Evolutionary conservation across 306 rosid species (phyloP).

Genomic region (Sechiopsis laciniata): DNA sequence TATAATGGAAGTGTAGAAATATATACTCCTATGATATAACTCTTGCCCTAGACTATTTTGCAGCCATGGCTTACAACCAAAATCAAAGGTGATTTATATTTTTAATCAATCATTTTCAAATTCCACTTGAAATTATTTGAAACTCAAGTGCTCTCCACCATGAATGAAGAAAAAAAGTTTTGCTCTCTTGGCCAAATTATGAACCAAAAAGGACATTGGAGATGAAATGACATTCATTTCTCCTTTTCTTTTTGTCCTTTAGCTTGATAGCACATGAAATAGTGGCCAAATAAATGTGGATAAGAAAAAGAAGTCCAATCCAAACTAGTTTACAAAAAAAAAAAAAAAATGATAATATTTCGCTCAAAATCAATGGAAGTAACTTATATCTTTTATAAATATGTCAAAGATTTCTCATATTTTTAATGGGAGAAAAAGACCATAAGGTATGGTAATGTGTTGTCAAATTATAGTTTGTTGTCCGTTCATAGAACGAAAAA

Average conservation of each 20-base stretch:
- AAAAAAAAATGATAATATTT: too few species aligned
- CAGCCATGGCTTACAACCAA: not conserved
- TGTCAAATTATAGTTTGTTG: too few species aligned
- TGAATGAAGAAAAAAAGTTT: not conserved
- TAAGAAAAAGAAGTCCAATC: not conserved
- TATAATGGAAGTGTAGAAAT: not conserved
- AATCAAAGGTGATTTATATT: not conserved
- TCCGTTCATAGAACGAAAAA: too few species aligned
- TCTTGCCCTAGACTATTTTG: too few species aligned
- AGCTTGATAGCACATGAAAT: conserved; percentile 1
- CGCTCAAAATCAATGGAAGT: too few species aligned
- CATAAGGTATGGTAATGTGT: too few species aligned
- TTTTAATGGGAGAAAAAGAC: too few species aligned
- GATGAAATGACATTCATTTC: conserved; percentile 15
- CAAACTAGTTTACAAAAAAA: not conserved
- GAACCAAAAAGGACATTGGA: conserved; percentile 6
- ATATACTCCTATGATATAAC: too few species aligned
- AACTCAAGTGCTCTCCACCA: conserved; percentile 1
- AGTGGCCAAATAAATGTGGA: not conserved
- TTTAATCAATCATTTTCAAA: conserved; percentile 8
- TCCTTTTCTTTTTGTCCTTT: not conserved
- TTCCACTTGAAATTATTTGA: conserved; percentile 10
- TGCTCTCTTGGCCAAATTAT: conserved; percentile 4
- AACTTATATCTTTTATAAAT: too few species aligned
- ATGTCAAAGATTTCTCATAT: too few species aligned